phyloP scores from a whole-genome alignment of 768 basidiomycete genomes.

The Kwoniella sp. region DNA sequence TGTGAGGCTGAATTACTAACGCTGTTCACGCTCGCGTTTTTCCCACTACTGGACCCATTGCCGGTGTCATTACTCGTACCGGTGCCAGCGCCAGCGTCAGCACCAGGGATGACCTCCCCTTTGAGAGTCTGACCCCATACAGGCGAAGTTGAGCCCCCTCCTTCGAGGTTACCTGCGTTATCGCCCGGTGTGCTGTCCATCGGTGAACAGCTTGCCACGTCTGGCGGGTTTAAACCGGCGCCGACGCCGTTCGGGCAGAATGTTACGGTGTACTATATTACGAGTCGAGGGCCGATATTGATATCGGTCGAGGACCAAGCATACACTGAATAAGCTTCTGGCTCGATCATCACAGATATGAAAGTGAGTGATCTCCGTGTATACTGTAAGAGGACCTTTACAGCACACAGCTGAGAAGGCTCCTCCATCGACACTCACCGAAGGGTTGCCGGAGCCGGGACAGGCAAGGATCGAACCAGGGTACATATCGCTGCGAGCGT shows the following conservation, averaged over 20 bases:
- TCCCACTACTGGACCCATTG: no score
- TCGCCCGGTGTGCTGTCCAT: constrained; percentile 22
- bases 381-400: no score
- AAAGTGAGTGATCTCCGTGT: no score
- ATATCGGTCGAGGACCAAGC: not conserved
- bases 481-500: constrained; percentile 3
- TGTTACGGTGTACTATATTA: constrained; percentile 28
- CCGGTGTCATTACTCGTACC: not conserved
- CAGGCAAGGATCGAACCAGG: not conserved
- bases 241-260: constrained; percentile 33
- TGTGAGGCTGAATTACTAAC: no score
- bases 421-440: not conserved
- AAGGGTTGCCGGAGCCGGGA: not conserved
- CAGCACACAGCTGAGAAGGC: no score
- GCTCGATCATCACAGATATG: no score
- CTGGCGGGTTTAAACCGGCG: constrained; percentile 21
- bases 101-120: not conserved
- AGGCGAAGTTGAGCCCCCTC: not conserved
- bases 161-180: constrained; percentile 2
- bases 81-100: not conserved
- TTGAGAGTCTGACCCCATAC: not conserved
- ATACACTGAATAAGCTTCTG: not conserved
- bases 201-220: not conserved
- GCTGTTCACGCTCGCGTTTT: no score
- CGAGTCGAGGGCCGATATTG: no score